Conservation (phyloP, 495 filamentous ascomycete species). For the Chaetomidium leptoderma region DNA sequence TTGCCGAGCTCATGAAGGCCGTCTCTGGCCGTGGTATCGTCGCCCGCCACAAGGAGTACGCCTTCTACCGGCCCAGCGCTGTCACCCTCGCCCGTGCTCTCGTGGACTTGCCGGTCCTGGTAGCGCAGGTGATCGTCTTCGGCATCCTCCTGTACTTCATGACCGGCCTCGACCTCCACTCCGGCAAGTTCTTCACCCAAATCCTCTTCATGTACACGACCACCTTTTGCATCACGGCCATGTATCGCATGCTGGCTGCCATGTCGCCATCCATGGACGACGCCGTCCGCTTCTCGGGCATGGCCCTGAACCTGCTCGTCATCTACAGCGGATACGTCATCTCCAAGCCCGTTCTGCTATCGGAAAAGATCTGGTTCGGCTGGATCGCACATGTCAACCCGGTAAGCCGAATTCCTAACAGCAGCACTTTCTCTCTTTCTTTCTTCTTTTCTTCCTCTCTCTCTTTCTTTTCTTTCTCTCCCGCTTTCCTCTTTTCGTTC, state of each 20-base stretch:
- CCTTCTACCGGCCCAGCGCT: slow-evolving; percentile 78
- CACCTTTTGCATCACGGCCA: slow-evolving; percentile 46
- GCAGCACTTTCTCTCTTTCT: too few species aligned
- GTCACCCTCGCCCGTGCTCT: slow-evolving; percentile 73
- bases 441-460: too few species aligned
- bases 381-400: slow-evolving; percentile 79
- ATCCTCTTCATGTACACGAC: slow-evolving; percentile 40
- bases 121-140: slow-evolving; percentile 47
- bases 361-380: slow-evolving; percentile 60
- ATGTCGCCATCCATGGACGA: slow-evolving; percentile 37
- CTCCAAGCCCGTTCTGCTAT: slow-evolving; percentile 59
- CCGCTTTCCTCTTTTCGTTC: too few species aligned
- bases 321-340: slow-evolving; percentile 79
- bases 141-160: background rate
- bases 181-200: slow-evolving; percentile 50
- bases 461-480: too few species aligned
- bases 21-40: slow-evolving; percentile 70
- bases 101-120: slow-evolving; percentile 68
- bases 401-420: slow-evolving; percentile 30
- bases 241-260: slow-evolving; percentile 67
- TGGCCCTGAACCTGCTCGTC: slow-evolving; percentile 55
- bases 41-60: slow-evolving; percentile 78
- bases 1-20: slow-evolving; percentile 69
- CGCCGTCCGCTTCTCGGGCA: background rate
- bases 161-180: slow-evolving; percentile 42